These are phyloP conservation scores for Megacollybia marginata DNA, from an alignment of 768 basidiomycete species.

Conservation along the genomic window DNA sequence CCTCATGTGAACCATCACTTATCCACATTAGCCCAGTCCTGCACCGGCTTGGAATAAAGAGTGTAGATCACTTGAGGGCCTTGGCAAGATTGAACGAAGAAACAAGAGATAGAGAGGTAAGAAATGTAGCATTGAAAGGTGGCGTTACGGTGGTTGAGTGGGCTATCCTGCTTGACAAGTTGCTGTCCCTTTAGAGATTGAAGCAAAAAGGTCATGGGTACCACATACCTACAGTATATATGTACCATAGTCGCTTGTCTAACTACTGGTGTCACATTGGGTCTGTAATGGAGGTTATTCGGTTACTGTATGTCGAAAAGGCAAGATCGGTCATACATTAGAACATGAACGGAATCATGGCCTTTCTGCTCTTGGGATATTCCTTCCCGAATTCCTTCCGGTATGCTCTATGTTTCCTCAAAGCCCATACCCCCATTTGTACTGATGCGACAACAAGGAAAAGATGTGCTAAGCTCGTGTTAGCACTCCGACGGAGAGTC, in stretches of 20 bases:
- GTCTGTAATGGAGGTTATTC: too few species aligned
- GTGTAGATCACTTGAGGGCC: constrained; percentile 56
- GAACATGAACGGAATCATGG: constrained; percentile 72
- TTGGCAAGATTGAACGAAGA: constrained; percentile 54
- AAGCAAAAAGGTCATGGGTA: too few species aligned
- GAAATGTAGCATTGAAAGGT: constrained; percentile 58
- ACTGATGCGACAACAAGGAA: constrained; percentile 56
- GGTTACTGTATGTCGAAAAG: too few species aligned
- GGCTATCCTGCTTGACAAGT: constrained; percentile 67
- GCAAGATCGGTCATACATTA: constrained; percentile 8
- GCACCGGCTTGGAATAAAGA: constrained; percentile 49
- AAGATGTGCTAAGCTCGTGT: constrained; percentile 36
- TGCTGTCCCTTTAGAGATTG: constrained; percentile 22
- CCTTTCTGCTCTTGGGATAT: constrained; percentile 69
- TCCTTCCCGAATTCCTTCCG: constrained; percentile 90
- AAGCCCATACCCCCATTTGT: constrained; percentile 83
- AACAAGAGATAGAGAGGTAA: constrained; percentile 62
- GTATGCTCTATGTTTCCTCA: constrained; percentile 85
- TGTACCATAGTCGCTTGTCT: too few species aligned
- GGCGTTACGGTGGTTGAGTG: constrained; percentile 72
- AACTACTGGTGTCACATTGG: too few species aligned
- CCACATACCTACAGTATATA: too few species aligned
- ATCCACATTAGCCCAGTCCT: constrained; percentile 55
- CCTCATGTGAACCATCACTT: constrained; percentile 59
- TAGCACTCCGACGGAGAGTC: background rate